These are phyloP conservation scores for Paraconiothyrium sp. DNA, from an alignment of 2,329 filamentous ascomycete species.

Conservation along the genomic window DNA sequence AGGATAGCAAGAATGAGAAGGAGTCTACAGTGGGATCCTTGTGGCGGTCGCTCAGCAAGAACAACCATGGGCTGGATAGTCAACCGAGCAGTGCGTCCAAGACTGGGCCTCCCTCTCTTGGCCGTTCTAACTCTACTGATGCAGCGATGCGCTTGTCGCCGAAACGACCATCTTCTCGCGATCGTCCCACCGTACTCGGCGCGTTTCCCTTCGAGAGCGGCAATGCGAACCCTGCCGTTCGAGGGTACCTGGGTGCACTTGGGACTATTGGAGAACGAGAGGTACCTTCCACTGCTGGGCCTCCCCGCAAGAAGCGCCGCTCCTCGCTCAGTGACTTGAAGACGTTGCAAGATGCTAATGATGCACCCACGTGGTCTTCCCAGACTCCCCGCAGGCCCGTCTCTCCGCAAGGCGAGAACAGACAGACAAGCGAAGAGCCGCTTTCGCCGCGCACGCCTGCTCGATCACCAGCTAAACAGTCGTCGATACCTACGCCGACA, in stretches of 20 bases:
- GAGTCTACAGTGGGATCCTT: constrained; percentile 78
- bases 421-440: constrained; percentile 31
- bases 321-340: constrained; percentile 91
- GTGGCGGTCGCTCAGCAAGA: constrained; percentile 90
- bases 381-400: constrained; percentile 48
- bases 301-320: constrained; percentile 75
- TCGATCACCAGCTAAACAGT: constrained; percentile 48
- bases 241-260: constrained; percentile 46
- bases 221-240: constrained; percentile 46
- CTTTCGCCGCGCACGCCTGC: constrained; percentile 44
- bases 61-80: constrained; percentile 52
- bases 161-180: constrained; percentile 64
- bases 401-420: constrained; percentile 31
- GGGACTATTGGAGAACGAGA: constrained; percentile 63
- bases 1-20: constrained; percentile 78
- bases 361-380: constrained; percentile 49
- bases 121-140: constrained; percentile 82
- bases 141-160: constrained; percentile 61
- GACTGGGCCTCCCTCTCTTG: constrained; percentile 61
- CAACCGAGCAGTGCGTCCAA: constrained; percentile 73
- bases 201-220: constrained; percentile 60
- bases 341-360: constrained; percentile 68
- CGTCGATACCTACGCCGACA: constrained; percentile 51
- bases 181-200: constrained; percentile 60
- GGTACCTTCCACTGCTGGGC: constrained; percentile 51